phyloP scores from a whole-genome alignment of 345 rosid species.

The Moricandia arvensis region DNA sequence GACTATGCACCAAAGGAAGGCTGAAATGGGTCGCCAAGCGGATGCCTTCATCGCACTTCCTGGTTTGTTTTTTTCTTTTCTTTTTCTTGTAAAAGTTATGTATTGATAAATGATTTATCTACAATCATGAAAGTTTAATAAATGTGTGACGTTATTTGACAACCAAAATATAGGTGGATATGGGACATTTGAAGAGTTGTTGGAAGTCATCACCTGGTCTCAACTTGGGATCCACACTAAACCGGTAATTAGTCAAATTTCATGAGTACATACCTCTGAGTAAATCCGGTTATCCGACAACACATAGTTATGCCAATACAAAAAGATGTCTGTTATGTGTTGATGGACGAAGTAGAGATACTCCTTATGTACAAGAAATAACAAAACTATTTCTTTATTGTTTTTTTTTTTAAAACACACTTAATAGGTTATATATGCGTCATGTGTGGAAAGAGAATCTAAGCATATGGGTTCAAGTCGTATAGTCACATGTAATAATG shows the following conservation, averaged over 20 bases:
- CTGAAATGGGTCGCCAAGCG: conserved; percentile 87
- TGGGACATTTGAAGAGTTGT: conserved; percentile 84
- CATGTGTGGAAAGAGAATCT: conserved; percentile 9
- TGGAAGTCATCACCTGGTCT: conserved; percentile 86
- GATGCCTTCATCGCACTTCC: conserved; percentile 96
- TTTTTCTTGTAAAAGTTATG: neutral
- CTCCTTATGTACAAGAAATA: too few relatives aligned
- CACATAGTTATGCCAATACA: too few relatives aligned
- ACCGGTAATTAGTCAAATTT: conserved; percentile 51
- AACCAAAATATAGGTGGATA: conserved; percentile 65
- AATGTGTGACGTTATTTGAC: conserved; percentile 5
- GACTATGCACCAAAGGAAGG: conserved; percentile 91
- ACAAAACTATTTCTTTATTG: too few relatives aligned
- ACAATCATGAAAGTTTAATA: conserved; percentile 1
- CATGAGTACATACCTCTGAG: neutral
- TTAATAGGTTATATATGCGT: neutral
- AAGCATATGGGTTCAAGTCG: conserved; percentile 12
- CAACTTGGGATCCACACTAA: conserved; percentile 87
- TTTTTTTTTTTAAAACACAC: too few relatives aligned
- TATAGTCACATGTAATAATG: conserved; percentile 11
- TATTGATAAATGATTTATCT: neutral
- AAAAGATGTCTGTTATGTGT: neutral
- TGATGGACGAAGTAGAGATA: too few relatives aligned
- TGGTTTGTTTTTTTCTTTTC: conserved; percentile 40
- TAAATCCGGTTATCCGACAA: conserved; percentile 21